Evolutionary conservation across 805 yeast species (phyloP).

Genomic region (Cyberlindnera subsufficiens): DNA sequence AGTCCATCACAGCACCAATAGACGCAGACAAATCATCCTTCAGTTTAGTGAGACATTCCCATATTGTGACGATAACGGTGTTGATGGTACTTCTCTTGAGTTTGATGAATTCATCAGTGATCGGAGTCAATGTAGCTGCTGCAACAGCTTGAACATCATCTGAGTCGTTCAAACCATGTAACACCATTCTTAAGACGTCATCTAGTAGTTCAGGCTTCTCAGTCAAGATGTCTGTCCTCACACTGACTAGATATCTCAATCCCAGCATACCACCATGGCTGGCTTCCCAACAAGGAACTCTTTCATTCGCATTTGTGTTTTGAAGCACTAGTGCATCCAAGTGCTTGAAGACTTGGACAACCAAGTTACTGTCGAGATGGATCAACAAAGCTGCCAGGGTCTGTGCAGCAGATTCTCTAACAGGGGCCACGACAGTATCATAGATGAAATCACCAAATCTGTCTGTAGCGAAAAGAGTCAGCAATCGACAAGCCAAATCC

Average conservation of each 20-base stretch:
- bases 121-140: constrained; percentile 88
- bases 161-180: constrained; percentile 72
- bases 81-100: constrained; percentile 44
- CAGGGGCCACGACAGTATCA: constrained; percentile 98
- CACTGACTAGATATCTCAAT: constrained; percentile 83
- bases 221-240: constrained; percentile 72
- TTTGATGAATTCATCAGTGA: constrained; percentile 79
- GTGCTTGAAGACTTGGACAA: constrained; percentile 56
- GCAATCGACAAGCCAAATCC: constrained; percentile 78
- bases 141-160: constrained; percentile 97
- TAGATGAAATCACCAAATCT: constrained; percentile 95
- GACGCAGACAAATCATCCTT: constrained; percentile 93
- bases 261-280: constrained; percentile 98
- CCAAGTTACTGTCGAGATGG: constrained; percentile 55
- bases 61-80: constrained; percentile 59
- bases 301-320: constrained; percentile 27
- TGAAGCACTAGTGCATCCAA: constrained; percentile 70
- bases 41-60: constrained; percentile 81
- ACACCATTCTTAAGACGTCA: constrained; percentile 74
- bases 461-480: constrained; percentile 86
- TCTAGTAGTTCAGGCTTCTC: constrained; percentile 51
- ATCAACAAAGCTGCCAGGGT: constrained; percentile 81
- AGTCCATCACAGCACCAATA: constrained; percentile 93
- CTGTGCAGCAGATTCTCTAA: constrained; percentile 94
- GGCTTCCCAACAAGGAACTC: constrained; percentile 84